Base-by-base conservation (phyloP, 2,329 filamentous ascomycete species). In the Purpureocillium takamizusanense region DNA sequence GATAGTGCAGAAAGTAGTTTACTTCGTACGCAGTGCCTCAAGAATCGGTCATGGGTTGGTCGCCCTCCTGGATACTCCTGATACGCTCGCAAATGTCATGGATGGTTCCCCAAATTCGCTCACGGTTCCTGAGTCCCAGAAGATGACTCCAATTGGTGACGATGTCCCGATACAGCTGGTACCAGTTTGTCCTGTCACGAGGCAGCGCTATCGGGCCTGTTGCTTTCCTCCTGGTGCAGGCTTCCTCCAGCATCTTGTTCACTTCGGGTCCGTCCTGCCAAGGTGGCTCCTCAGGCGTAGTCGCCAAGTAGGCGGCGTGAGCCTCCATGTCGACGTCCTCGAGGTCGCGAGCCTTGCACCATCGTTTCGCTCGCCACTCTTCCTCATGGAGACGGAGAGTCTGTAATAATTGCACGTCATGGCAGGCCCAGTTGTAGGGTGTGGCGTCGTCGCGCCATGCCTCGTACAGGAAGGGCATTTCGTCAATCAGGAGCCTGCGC, bases 51-150 rank as follows among this genome's bases (percentile, higher is more conserved):
- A 25, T 25, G 21, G 10, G 6, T 25, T 25, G 21, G 21, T 25
- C 21, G 21, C 21, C 33, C 10, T 39, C 36, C 28, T 29, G 31
- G 12, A 16, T 17, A 9, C 25, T 28, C 33, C 34, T 35, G 6
- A 42, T 29, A 12, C 39, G 30, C 23, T 13, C 32, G 12, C 38
- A 36, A 33, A 42, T 36, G 4, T 33, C 25, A n/a, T 14, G 15
- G 2, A 42, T 28, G 29, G 14, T 25, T 28, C 3, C 28, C 45
- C 45, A 47, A 13, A 47, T 38, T 10, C 43, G 38, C 36, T 43
- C 31, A 12, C 45, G 33, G 14, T 47, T 47, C 5, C 41, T 38
- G 9, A 47, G 37, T 3, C 45, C 45, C 33, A 12, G 35, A 21
- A 21, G 14, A 37, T 4, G 31, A 9, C 7, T 31, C 28, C 23